Evolutionary conservation across 306 rosid genomes (phyloP), one percentile per base, ranked within the genome.

Genomic region (Spatholobus suberectus): DNA sequence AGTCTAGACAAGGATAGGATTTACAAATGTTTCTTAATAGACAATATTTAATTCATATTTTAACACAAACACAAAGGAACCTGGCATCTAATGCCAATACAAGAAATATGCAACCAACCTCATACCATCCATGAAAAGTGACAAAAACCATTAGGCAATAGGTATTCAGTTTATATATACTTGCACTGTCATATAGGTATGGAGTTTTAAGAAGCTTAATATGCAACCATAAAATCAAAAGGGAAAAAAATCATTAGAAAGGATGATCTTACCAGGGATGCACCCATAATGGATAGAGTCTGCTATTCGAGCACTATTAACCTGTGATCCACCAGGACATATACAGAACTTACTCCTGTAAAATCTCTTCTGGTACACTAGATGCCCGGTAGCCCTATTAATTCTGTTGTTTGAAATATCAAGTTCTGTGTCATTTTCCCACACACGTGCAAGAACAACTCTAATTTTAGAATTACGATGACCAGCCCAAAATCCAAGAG

Each of bases 311-410:
- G 99, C 98, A 85, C 99, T 96, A 76, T 96, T 96, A 74, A 96
- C 99, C 86, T 96, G 98, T 40, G 99, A 96, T 76, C 99, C 99
- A 49, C 99, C 98, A 54, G 99, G 99, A 87, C 99, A 96, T 77
- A 96, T 92, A 85, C 98, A 96, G 82, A 91, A 94, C 83, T 92
- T 96, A 43, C 90, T 96, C 61, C 77, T 87, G 83, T 96, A 96
- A 79, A 96, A 96, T 86, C 91, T 89, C 88, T 92, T 92, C 82
- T 96, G 99, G 85, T 96, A 96, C 57, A 90, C 77, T 80, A 94
- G 85, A 75, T 84, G 93, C 81, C 98, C 99, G 40, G 81, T 87
- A 43, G 99, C 98, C 85, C 99, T 91, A 49, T 85, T 94, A 66
- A 96, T 96, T 89, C 98, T 88, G 87, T 94, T 92, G 87, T 90